Percentiles rank a stretch among this genome's conserved stretches.
These are phyloP conservation scores for Boletus tomentosulus DNA, from an alignment of 768 basidiomycete species.

Conservation along the genomic window DNA sequence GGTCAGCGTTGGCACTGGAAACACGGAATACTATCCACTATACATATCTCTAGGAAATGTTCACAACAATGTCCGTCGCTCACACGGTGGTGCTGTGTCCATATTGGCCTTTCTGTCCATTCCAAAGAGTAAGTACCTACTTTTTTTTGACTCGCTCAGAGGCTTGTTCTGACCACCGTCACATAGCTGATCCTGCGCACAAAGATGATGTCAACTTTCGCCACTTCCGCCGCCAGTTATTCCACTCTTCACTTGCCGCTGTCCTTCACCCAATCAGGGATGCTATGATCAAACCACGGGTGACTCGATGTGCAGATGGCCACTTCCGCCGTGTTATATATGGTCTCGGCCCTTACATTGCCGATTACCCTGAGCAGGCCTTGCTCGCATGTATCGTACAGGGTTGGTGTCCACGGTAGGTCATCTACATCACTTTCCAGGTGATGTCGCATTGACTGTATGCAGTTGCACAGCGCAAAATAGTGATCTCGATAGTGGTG, in stretches of 20 bases:
- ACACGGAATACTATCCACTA: slow-evolving; percentile 14
- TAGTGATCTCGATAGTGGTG: not conserved
- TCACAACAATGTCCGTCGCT: slow-evolving; percentile 6
- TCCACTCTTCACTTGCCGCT: not conserved
- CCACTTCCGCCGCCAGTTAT: not conserved
- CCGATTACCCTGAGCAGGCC: not conserved
- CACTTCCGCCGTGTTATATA: not conserved
- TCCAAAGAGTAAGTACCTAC: slow-evolving; percentile 20
- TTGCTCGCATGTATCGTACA: not conserved
- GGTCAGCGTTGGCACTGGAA: slow-evolving; percentile 10
- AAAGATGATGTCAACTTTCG: not conserved
- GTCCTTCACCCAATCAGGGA: not conserved
- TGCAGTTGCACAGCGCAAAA: not conserved
- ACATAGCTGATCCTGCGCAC: not conserved
- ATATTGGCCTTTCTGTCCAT: slow-evolving; percentile 26
- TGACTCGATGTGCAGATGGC: not conserved
- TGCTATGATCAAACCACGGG: not conserved
- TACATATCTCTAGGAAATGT: slow-evolving; percentile 17
- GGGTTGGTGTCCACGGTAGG: not conserved
- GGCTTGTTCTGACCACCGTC: not conserved
- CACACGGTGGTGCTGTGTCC: slow-evolving; percentile 3
- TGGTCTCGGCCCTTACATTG: not conserved
- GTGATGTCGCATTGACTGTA: no score
- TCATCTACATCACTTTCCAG: no score
- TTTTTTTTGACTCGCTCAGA: not conserved